Evolutionary conservation across 768 basidiomycete species (phyloP), one percentile per base, ranked within the genome.

Genomic region (Rhodotorula toruloides): DNA sequence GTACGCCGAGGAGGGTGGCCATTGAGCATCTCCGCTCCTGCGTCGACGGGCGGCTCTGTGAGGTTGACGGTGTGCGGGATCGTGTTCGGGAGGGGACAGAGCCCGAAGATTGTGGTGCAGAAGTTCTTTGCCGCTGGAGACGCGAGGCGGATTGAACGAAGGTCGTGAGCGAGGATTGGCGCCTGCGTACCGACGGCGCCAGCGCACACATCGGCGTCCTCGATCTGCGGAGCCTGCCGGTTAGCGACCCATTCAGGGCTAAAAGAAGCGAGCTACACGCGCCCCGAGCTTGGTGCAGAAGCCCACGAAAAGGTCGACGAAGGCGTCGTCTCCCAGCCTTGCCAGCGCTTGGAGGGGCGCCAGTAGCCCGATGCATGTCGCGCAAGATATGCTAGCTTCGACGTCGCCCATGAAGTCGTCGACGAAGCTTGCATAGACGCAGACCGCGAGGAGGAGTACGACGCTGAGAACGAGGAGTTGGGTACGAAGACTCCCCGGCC

Each of bases 191-290:
- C 75, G 53, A 85, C 73, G 5, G 81, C 76, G 34, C 85, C 85
- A 56, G 79, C 76, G 73, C 85, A 86, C 25, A 86, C 84, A 72
- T 86, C 84, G 12, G 77, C 76, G 72, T 84, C 84, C 71, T 82
- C 80, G 10, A 82, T 75, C 84, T 84, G 61, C 10, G 10, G 12
- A 2, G 32, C 32, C 3, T 2, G 22, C n/a, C 29, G n/a, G 21
- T 50, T 25, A 53, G 52, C 1, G 17, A 9, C 14, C 32, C 2
- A 13, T 14, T 21, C n/a, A 8, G 43, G 13, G 31, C 14, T 31
- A 7, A 22, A n/a, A 34, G 4, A 17, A 43, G 50, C 19, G 44
- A 39, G 22, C 11, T 29, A 21, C 17, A 55, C 77, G 36, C 65
- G 82, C 83, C 55, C 78, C 76, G 5, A 80, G 63, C 31, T 74